These are phyloP conservation scores for Pseudogymnoascus sp. DNA, from an alignment of 2,329 filamentous ascomycete species.

Conservation along the genomic window DNA sequence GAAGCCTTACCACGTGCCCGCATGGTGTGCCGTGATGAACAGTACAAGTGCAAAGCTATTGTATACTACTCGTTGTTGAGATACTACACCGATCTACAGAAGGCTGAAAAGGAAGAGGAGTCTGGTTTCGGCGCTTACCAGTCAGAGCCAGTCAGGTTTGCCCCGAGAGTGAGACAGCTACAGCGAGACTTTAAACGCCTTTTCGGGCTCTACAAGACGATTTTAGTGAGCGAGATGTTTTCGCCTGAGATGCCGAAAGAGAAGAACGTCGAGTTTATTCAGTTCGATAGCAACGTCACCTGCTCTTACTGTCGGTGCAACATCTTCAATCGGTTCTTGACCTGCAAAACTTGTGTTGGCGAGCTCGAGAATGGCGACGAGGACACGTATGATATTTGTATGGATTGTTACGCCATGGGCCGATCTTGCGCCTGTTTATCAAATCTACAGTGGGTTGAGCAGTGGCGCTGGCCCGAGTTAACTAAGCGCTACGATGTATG, in stretches of 20 bases:
- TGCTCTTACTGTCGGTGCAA: conserved; percentile 95
- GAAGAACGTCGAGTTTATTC: conserved; percentile 62
- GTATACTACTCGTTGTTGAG: conserved; percentile 79
- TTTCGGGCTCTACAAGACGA: conserved; percentile 66
- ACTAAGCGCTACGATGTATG: conserved; percentile 71
- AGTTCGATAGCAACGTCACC: conserved; percentile 84
- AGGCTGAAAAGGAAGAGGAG: conserved; percentile 39
- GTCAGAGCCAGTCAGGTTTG: conserved; percentile 35
- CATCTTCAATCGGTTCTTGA: conserved; percentile 94
- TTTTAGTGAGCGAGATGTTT: conserved; percentile 83
- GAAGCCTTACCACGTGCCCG: conserved; percentile 84
- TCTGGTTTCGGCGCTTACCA: conserved; percentile 37
- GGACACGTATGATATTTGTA: conserved; percentile 89
- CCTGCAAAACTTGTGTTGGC: conserved; percentile 75
- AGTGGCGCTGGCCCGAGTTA: conserved; percentile 78
- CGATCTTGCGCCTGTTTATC: conserved; percentile 86
- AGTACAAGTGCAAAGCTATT: conserved; percentile 98
- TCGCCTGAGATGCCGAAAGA: conserved; percentile 52
- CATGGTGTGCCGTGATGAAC: conserved; percentile 90
- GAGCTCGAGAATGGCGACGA: conserved; percentile 57
- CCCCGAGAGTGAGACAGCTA: conserved; percentile 55
- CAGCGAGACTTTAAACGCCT: conserved; percentile 74
- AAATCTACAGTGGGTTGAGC: conserved; percentile 80
- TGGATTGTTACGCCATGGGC: conserved; percentile 98
- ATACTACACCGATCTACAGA: conserved; percentile 56